Base-by-base conservation (phyloP, 2,329 filamentous ascomycete species). In the Aspergillus terreus region DNA sequence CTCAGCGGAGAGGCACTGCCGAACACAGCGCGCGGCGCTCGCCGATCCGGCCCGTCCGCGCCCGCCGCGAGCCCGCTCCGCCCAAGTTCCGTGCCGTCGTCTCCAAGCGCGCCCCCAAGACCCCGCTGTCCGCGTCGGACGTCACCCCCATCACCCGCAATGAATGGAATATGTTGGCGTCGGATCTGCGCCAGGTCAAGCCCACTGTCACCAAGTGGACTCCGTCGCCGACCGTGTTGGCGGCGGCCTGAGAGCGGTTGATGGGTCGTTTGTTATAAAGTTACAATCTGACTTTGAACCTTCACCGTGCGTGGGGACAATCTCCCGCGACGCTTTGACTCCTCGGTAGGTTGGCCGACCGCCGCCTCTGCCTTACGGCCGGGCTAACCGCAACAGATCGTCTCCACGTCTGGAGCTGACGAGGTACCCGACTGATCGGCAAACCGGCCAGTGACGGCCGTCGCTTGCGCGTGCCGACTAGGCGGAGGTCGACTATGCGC, bases 91-190 rank as follows among this genome's bases (percentile, higher is more conserved):
- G 50, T 17, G 47, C 51, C 45, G 25, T 56, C 19, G 27, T 38
- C 14, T 38, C 52, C 14, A 62, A 59, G 40, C 64, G 64, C 6
- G 70, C 67, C 0, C 69, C 71, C 3, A 71, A 71, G 53, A 74
- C 71, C 1, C 72, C 72, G 3, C 55, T 71, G 45, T 72, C 69
- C 4, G 71, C 71, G 1, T 74, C 72, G 2, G 72, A 74, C 57
- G 71, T 74, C 14, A 74, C 71, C 1, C 72, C 72, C 1, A 73
- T 73, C 49, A 74, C 72, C 2, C 60, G 66, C 12, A 71, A 68
- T 35, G 72, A 74, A 53, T 74, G 72, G 72, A 72, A 73, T 47
- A 61, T 74, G 25, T 59, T 74, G 17, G 61, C 59, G 12, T 57
- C 66, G 35, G 67, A 68, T 11, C 64, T 70, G 23, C 59, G 55